Percentiles rank a stretch among this genome's conserved stretches.
Evolutionary conservation across 805 yeast species (phyloP).

Genomic region (Sungouiella thailandica): DNA sequence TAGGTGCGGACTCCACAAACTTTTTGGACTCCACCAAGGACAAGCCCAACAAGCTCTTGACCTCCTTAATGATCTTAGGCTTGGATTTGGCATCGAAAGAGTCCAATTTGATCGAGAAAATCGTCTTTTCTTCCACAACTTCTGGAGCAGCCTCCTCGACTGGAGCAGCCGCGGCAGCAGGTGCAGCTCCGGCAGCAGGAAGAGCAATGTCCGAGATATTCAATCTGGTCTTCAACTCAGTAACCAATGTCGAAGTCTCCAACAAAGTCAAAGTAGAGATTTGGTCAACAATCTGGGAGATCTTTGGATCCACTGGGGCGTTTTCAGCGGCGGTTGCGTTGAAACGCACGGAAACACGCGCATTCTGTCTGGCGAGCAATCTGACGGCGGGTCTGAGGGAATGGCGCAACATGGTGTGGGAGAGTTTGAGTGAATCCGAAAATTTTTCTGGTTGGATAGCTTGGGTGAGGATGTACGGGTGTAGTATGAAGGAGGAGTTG

Average conservation of each 20-base stretch:
- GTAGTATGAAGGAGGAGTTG: slow-evolving; percentile 1
- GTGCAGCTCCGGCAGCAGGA: slow-evolving; percentile 57
- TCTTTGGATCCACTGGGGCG: slow-evolving; percentile 79
- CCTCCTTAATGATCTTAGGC: slow-evolving; percentile 97
- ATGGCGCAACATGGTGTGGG: slow-evolving; percentile 29
- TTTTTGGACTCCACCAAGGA: slow-evolving; percentile 96
- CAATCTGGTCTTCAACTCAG: slow-evolving; percentile 73
- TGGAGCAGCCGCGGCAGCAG: slow-evolving; percentile 59
- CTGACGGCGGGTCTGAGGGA: slow-evolving; percentile 34
- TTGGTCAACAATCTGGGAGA: slow-evolving; percentile 80
- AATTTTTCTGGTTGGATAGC: slow-evolving; percentile 8
- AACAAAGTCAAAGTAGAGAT: slow-evolving; percentile 86
- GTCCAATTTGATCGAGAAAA: slow-evolving; percentile 87
- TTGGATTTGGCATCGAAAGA: slow-evolving; percentile 91
- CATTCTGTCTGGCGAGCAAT: slow-evolving; percentile 23
- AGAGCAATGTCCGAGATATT: slow-evolving; percentile 92
- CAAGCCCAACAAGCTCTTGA: slow-evolving; percentile 83
- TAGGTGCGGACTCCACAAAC: slow-evolving; percentile 97
- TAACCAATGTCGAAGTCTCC: slow-evolving; percentile 85
- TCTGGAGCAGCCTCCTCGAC: slow-evolving; percentile 72
- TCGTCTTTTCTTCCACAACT: slow-evolving; percentile 84
- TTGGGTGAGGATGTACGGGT: slow-evolving; percentile 12
- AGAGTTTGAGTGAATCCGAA: slow-evolving; percentile 4
- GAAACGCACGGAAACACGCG: slow-evolving; percentile 33
- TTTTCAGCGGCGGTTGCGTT: slow-evolving; percentile 43